Percentiles rank a stretch among this genome's conserved stretches.
Conservation (phyloP, 78 protist genomes). For the Pigoraptor vietnamica region DNA sequence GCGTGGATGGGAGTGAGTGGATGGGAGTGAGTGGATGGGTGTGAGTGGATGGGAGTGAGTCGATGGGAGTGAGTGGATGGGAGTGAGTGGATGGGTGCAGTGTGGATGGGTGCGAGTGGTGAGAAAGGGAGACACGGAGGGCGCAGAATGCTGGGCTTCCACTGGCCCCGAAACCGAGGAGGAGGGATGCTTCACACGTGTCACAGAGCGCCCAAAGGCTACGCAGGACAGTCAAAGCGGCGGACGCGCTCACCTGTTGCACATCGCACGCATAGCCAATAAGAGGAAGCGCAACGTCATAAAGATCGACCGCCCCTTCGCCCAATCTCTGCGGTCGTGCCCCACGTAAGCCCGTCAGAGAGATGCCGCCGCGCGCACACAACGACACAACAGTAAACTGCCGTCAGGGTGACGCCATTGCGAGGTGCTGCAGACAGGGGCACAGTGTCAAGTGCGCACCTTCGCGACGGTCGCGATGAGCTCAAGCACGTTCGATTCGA, state of each 20-base stretch:
- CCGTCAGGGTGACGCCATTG: not conserved
- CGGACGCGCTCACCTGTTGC: not conserved
- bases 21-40: too few relatives aligned
- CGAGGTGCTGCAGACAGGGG: not conserved
- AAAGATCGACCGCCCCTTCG: not conserved
- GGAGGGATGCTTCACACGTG: too few relatives aligned
- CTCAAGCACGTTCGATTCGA: not conserved
- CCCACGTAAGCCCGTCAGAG: not conserved
- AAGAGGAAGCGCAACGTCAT: not conserved
- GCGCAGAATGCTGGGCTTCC: too few relatives aligned
- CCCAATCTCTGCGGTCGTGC: not conserved
- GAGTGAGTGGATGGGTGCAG: not conserved
- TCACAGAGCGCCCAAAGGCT: too few relatives aligned
- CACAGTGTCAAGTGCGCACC: not conserved
- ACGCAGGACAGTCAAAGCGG: not conserved
- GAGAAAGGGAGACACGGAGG: too few relatives aligned
- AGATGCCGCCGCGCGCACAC: not conserved
- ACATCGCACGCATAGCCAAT: not conserved
- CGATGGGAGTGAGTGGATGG: too few relatives aligned
- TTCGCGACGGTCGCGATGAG: not conserved
- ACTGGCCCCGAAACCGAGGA: too few relatives aligned
- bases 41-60: too few relatives aligned
- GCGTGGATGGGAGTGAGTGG: too few relatives aligned
- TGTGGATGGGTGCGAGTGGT: too few relatives aligned
- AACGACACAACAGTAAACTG: not conserved